A percentile compares a stretch with the other conserved stretches of the same genome.
Evolutionary conservation across 805 yeast genomes (phyloP).

Genomic region (Saitoella complicata): DNA sequence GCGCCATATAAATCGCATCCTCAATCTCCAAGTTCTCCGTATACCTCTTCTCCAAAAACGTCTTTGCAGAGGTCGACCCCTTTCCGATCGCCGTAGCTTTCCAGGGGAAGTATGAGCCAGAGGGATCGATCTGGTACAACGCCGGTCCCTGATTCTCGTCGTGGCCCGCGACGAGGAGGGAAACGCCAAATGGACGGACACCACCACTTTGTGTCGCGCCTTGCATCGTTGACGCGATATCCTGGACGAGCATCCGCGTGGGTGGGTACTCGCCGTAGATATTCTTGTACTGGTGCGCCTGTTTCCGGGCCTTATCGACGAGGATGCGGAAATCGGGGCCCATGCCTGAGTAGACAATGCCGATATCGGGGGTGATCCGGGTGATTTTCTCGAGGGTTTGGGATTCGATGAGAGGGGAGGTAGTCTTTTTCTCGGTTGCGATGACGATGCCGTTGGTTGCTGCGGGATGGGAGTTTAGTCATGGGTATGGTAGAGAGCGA

Average conservation of each 20-base stretch:
- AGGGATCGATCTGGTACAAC: slow-evolving; percentile 92
- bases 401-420: slow-evolving; percentile 57
- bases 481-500: too few species aligned
- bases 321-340: slow-evolving; percentile 96
- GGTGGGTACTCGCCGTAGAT: slow-evolving; percentile 95
- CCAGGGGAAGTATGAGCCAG: slow-evolving; percentile 98
- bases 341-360: slow-evolving; percentile 95
- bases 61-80: slow-evolving; percentile 90
- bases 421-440: slow-evolving; percentile 88
- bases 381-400: slow-evolving; percentile 68
- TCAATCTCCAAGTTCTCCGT: slow-evolving; percentile 91
- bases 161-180: slow-evolving; percentile 83
- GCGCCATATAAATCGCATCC: slow-evolving; percentile 94
- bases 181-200: slow-evolving; percentile 97
- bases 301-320: slow-evolving; percentile 83
- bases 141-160: slow-evolving; percentile 38
- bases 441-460: slow-evolving; percentile 92
- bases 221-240: slow-evolving; percentile 91
- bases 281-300: slow-evolving; percentile 84
- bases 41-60: slow-evolving; percentile 96
- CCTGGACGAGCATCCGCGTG: slow-evolving; percentile 80
- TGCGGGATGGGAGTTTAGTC: slow-evolving; percentile 13
- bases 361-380: slow-evolving; percentile 81
- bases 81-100: slow-evolving; percentile 98
- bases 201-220: slow-evolving; percentile 99